Conservation (phyloP, 2,329 filamentous ascomycete genomes). For the Fusarium ambrosium region DNA sequence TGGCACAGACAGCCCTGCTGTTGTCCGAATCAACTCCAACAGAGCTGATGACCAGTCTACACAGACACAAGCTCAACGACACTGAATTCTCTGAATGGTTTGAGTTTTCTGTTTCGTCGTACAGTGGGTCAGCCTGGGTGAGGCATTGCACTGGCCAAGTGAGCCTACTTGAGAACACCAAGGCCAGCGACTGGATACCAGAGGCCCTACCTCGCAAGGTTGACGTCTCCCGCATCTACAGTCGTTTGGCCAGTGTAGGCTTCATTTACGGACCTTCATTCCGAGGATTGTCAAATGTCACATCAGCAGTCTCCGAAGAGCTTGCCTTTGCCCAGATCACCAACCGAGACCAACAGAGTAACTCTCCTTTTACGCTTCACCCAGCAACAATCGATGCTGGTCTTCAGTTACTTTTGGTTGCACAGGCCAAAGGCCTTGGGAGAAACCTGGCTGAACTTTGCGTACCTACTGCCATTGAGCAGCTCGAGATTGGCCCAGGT, state of each 20-base stretch:
- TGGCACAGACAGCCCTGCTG: constrained; percentile 9
- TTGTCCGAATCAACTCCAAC: neutral
- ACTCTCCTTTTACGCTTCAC: constrained; percentile 15
- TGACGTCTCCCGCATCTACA: neutral
- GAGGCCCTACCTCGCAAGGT: constrained; percentile 6
- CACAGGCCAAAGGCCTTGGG: neutral
- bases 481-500: constrained; percentile 6
- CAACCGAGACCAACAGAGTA: neutral
- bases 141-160: constrained; percentile 29
- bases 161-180: neutral
- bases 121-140: constrained; percentile 19
- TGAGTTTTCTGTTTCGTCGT: constrained; percentile 20
- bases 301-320: neutral
- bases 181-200: neutral
- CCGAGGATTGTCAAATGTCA: neutral
- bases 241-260: neutral
- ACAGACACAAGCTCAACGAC: constrained; percentile 16
- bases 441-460: neutral
- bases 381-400: constrained; percentile 19
- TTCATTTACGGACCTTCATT: constrained; percentile 17
- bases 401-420: constrained; percentile 10
- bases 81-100: constrained; percentile 23
- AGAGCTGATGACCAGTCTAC: constrained; percentile 22
- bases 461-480: constrained; percentile 17
- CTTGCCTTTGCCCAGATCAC: neutral